Base-by-base conservation (phyloP, 2,329 filamentous ascomycete species). In the Pyrenophora graminea region DNA sequence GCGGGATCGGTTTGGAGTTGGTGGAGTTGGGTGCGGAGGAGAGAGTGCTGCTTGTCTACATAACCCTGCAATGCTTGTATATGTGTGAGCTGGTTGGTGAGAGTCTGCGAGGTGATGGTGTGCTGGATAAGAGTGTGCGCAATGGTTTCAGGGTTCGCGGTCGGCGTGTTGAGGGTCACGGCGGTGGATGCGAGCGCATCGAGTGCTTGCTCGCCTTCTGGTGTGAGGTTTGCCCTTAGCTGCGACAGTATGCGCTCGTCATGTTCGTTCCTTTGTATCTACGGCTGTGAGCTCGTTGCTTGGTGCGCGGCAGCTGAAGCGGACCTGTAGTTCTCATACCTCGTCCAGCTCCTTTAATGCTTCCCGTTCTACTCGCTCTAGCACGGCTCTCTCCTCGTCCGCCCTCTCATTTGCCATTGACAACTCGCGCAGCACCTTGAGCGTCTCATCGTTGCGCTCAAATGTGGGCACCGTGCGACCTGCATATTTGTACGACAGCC, bases 371-470 rank as follows among this genome's bases (percentile, higher is more conserved):
- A 87, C 75, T 17, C 78, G 76, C 23, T 81, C 77, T 8, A 89
- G 64, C 1, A 87, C 72, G 2, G 77, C 76, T 13, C 80, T 79
- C 61, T 89, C 85, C 63, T 92, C 89, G 58, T 92, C 88, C 5
- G 88, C 89, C 10, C 83, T 76, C 67, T 96, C 91, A 69, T 94
- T 96, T 36, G 85, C 79, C 9, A 85, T 79, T 17, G 89, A 89
- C 6, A 96, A 80, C 21, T 87, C 83, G 7, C 95, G 81, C 3
- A 96, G 80, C 1, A 82, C 85, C 58, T 85, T 86, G 42, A 96
- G 79, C 0, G 92, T 97, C 39, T 93, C 89, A 25, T 87, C 81
- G 68, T 94, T 97, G 64, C 91, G 87, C 76, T 97, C 93, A 71
- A 96, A 96, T 0, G 80, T 69, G 0, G 91, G 91, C 0, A 87